Evolutionary conservation across 2,329 filamentous ascomycete species (phyloP).

Genomic region (Epichloe gansuensis): DNA sequence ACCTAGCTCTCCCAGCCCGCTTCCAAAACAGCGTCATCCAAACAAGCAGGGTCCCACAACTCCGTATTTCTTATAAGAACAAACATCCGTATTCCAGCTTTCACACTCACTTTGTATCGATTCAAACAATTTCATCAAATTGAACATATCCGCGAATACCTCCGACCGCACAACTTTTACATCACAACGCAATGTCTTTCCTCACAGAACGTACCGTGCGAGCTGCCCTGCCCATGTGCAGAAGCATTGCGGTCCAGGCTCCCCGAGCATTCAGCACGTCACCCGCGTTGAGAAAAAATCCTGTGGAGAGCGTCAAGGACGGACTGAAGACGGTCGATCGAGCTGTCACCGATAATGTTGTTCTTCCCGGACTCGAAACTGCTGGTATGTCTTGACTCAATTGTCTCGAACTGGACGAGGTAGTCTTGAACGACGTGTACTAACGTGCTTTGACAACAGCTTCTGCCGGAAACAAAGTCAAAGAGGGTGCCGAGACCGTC

Average conservation of each 20-base stretch:
- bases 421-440: no score
- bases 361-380: constrained; percentile 48
- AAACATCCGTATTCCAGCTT: background rate
- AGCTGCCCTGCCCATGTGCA: constrained; percentile 27
- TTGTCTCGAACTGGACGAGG: background rate
- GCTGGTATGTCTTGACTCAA: constrained; percentile 31
- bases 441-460: constrained; percentile 14
- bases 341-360: constrained; percentile 45
- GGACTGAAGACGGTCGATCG: constrained; percentile 46
- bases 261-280: constrained; percentile 40
- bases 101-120: background rate
- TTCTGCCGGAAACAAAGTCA: constrained; percentile 32
- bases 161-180: constrained; percentile 1
- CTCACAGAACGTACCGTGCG: constrained; percentile 33
- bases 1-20: background rate
- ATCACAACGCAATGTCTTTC: constrained; percentile 34
- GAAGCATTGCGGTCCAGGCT: constrained; percentile 24
- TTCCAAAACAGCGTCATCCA: background rate
- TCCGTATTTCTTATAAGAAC: background rate
- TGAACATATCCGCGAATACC: background rate
- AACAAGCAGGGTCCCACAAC: background rate
- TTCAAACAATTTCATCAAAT: background rate
- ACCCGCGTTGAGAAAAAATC: constrained; percentile 31
- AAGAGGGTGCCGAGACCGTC: constrained; percentile 22
- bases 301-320: constrained; percentile 45